phyloP scores from a whole-genome alignment of 345 rosid species.

The Syzygium oleosum region DNA sequence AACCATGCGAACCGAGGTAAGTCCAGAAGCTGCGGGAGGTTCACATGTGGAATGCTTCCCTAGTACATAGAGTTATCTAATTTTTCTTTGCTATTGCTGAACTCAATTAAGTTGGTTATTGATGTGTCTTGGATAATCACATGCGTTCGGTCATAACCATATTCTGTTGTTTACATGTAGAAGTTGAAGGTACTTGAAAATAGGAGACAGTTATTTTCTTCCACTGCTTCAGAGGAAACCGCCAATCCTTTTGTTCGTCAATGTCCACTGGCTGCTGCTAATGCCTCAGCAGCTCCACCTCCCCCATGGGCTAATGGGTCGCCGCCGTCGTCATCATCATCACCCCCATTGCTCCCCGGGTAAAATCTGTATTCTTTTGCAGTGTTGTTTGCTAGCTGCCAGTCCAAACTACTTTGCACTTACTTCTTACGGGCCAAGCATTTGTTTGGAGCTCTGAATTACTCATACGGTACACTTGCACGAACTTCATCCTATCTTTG shows the following conservation, averaged over 20 bases:
- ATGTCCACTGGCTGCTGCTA: slow-evolving; percentile 43
- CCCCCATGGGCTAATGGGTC: slow-evolving; percentile 59
- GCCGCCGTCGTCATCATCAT: background rate
- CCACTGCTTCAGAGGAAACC: slow-evolving; percentile 34
- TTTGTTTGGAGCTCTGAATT: background rate
- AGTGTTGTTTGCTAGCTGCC: background rate
- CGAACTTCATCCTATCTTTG: background rate
- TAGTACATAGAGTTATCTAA: background rate
- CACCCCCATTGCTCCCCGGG: slow-evolving; percentile 43
- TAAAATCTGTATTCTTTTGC: background rate
- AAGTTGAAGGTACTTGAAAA: slow-evolving; percentile 52
- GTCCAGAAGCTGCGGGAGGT: background rate
- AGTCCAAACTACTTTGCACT: background rate
- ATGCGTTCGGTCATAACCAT: background rate
- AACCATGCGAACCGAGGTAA: slow-evolving; percentile 55
- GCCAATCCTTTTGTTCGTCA: slow-evolving; percentile 58
- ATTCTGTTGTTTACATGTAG: slow-evolving; percentile 11
- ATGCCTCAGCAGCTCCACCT: slow-evolving; percentile 28
- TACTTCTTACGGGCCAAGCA: background rate
- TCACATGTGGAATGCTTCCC: background rate
- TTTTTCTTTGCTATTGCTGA: background rate
- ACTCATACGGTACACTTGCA: background rate
- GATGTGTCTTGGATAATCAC: background rate
- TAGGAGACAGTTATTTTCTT: slow-evolving; percentile 53
- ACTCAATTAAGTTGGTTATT: background rate